Conservation (phyloP, 768 basidiomycete species). For the Hygrophorus pudorinus region DNA sequence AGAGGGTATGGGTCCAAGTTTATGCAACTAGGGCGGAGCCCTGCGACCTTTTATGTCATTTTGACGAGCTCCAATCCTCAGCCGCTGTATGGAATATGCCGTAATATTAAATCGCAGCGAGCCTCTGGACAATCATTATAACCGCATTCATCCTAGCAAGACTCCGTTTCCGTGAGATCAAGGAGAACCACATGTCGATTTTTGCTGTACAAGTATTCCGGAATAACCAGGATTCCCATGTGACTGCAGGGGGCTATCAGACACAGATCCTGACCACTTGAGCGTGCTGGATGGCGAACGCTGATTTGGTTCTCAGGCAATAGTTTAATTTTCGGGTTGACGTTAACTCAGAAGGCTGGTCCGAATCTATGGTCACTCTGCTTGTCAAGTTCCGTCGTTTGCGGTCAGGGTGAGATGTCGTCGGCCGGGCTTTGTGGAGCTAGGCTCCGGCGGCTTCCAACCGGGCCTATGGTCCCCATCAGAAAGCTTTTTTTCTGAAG, state of each 20-base stretch:
- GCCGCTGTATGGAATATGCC: constrained; percentile 16
- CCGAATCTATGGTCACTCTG: too few species aligned
- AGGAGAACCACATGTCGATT: constrained; percentile 19
- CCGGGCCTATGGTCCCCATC: too few species aligned
- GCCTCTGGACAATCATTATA: constrained; percentile 12
- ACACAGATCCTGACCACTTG: neutral
- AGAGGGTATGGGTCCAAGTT: constrained; percentile 2
- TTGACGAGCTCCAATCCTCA: constrained; percentile 15
- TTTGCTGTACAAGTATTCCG: constrained; percentile 14
- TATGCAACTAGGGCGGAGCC: too few species aligned
- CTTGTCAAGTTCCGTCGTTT: too few species aligned
- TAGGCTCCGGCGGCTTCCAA: too few species aligned
- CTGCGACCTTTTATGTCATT: constrained; percentile 14
- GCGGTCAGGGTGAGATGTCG: too few species aligned
- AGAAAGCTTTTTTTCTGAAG: too few species aligned
- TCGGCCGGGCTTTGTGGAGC: too few species aligned
- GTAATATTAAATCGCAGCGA: constrained; percentile 16
- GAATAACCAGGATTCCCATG: neutral
- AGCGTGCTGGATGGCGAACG: too few species aligned
- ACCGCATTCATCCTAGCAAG: constrained; percentile 22
- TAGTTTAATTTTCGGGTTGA: too few species aligned
- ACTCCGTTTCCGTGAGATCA: constrained; percentile 21
- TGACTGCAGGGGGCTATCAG: constrained; percentile 4
- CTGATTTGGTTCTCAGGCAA: too few species aligned
- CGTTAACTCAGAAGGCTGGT: too few species aligned